phyloP scores from a whole-genome alignment of 768 basidiomycete genomes.

The Infundibulicybe gibba region DNA sequence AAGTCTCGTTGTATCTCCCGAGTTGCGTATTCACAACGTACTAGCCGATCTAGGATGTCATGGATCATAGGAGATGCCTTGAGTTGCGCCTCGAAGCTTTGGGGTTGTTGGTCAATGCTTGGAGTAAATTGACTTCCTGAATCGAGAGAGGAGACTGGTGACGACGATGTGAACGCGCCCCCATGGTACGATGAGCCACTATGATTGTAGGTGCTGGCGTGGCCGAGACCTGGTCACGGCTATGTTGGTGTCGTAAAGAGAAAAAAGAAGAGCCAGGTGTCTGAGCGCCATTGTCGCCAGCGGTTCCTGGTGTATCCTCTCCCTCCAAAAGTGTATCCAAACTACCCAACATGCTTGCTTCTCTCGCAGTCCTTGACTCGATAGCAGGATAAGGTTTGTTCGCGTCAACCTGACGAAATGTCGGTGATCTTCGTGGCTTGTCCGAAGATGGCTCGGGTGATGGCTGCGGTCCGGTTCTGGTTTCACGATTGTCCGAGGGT shows the following conservation, averaged over 20 bases:
- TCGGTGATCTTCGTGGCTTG: conserved; percentile 40
- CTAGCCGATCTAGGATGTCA: conserved; percentile 72
- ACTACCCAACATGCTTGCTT: conserved; percentile 45
- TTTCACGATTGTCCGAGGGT: conserved; percentile 32
- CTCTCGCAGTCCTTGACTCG: conserved; percentile 36
- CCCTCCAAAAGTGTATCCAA: conserved; percentile 54
- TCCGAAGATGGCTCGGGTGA: conserved; percentile 31
- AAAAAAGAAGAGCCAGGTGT: conserved; percentile 30
- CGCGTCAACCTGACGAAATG: conserved; percentile 40
- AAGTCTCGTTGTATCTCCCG: conserved; percentile 75
- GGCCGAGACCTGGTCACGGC: conserved; percentile 36
- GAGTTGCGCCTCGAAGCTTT: conserved; percentile 68
- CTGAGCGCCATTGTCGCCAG: conserved; percentile 20
- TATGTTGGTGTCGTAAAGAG: conserved; percentile 30
- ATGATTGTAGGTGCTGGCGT: conserved; percentile 40
- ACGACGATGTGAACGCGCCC: conserved; percentile 54
- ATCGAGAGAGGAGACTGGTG: conserved; percentile 76
- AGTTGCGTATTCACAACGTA: conserved; percentile 64
- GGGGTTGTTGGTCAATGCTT: conserved; percentile 38
- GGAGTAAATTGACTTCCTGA: conserved; percentile 64
- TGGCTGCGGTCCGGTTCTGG: conserved; percentile 26
- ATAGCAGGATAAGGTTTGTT: conserved; percentile 36
- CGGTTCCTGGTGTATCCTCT: conserved; percentile 39
- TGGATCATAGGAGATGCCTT: conserved; percentile 72
- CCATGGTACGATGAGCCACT: conserved; percentile 37